phyloP scores from a whole-genome alignment of 495 filamentous ascomycete genomes.

The Tuber melanosporum region DNA sequence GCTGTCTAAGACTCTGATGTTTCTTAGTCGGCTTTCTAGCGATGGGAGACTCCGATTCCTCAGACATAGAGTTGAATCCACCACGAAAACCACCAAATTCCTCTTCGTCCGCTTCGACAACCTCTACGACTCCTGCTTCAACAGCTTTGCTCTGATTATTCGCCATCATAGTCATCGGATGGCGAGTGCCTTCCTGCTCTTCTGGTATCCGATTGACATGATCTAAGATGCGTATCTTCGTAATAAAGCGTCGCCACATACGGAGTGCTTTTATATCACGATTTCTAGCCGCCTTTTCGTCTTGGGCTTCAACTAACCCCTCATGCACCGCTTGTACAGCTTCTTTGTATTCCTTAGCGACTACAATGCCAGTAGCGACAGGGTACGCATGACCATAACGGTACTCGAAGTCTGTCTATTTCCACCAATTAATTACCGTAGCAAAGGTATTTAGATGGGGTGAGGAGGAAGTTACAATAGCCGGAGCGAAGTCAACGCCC shows the following conservation, averaged over 20 bases:
- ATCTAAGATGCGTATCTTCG: conserved; percentile 68
- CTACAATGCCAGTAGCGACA: conserved; percentile 65
- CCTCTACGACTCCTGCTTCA: neutral
- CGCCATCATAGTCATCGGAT: neutral
- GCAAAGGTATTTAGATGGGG: neutral
- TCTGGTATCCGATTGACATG: neutral
- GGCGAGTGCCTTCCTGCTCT: neutral
- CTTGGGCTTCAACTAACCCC: conserved; percentile 59
- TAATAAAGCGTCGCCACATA: conserved; percentile 70
- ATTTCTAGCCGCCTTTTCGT: conserved; percentile 54
- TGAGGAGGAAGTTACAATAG: conserved; percentile 48
- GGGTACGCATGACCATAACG: conserved; percentile 75
- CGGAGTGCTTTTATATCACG: conserved; percentile 55
- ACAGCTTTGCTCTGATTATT: neutral
- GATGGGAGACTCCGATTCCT: neutral
- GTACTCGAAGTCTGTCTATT: conserved; percentile 71
- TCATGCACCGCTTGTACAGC: conserved; percentile 62
- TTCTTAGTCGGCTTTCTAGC: neutral
- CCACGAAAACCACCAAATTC: neutral
- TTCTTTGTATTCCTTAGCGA: conserved; percentile 63
- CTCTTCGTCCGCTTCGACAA: neutral
- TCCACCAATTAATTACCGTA: neutral
- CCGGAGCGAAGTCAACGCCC: conserved; percentile 79
- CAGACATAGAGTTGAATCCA: neutral
- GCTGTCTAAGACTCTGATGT: neutral